phyloP scores from a whole-genome alignment of 225 moss, liverwort and hornwort genomes.

The Straminergon stramineum region DNA sequence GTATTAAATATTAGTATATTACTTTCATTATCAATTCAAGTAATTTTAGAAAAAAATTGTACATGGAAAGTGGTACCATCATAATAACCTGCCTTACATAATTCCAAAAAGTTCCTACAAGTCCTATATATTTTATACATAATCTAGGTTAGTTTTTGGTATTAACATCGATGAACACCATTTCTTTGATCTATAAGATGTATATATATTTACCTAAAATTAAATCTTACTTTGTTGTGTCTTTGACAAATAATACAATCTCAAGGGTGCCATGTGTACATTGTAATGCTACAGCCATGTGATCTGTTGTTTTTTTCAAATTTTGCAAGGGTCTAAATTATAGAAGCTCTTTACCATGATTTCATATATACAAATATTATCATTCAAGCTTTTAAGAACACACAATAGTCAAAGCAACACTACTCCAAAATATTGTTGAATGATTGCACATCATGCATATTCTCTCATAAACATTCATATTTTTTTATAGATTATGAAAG shows the following conservation, averaged over 20 bases:
- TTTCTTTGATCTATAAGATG: background rate
- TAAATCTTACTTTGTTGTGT: constrained; percentile 41
- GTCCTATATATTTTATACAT: constrained; percentile 25
- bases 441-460: background rate
- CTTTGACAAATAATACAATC: constrained; percentile 59
- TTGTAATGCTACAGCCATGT: constrained; percentile 67
- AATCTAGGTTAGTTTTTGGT: background rate
- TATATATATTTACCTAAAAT: background rate
- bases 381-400: background rate
- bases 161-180: background rate
- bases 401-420: background rate
- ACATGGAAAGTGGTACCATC: constrained; percentile 95
- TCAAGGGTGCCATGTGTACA: constrained; percentile 79
- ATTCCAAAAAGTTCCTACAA: constrained; percentile 78
- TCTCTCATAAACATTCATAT: background rate
- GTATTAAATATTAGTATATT: too few relatives aligned
- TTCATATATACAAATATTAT: background rate
- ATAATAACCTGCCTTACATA: constrained; percentile 87
- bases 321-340: background rate
- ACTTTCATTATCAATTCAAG: too few relatives aligned
- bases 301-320: background rate
- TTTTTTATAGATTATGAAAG: background rate
- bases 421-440: background rate
- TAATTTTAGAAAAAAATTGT: background rate
- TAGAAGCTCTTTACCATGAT: background rate